Conservation (phyloP, 495 filamentous ascomycete genomes). For the Trypethelium eluteriae region DNA sequence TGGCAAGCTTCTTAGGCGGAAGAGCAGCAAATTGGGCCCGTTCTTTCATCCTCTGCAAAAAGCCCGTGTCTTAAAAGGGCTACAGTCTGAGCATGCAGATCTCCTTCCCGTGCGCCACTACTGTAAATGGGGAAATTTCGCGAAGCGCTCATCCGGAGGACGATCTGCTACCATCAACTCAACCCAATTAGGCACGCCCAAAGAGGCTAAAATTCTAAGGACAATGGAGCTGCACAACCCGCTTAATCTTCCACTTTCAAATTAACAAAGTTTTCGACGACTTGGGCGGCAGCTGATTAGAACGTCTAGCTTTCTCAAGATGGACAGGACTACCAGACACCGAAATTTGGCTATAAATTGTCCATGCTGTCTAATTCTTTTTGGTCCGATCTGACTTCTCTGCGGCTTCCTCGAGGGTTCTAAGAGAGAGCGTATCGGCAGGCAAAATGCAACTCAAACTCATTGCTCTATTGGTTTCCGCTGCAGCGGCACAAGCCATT, state of each 20-base stretch:
- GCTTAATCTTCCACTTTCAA: constrained; percentile 1
- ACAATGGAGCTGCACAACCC: background rate
- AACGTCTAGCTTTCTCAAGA: background rate
- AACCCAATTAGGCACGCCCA: background rate
- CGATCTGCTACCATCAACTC: background rate
- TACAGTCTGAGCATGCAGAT: background rate
- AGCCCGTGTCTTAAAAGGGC: background rate
- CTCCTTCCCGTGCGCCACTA: background rate
- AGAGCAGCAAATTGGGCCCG: background rate
- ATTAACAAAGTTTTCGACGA: background rate
- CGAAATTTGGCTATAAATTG: background rate
- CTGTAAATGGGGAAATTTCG: constrained; percentile 1
- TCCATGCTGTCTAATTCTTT: background rate
- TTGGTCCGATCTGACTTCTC: background rate
- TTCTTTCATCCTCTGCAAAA: background rate
- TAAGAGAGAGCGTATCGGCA: background rate
- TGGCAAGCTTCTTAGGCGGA: too few relatives aligned
- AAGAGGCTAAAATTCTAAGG: background rate
- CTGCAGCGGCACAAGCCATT: constrained; percentile 7
- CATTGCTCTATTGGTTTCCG: constrained; percentile 1
- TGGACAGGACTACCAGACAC: background rate
- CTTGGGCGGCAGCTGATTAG: background rate
- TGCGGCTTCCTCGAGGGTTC: background rate
- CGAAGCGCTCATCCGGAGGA: background rate
- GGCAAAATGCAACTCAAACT: constrained; percentile 2